Base-by-base conservation (phyloP, 192 early-diverging fungal genomes). In the Mortierella alpina region DNA sequence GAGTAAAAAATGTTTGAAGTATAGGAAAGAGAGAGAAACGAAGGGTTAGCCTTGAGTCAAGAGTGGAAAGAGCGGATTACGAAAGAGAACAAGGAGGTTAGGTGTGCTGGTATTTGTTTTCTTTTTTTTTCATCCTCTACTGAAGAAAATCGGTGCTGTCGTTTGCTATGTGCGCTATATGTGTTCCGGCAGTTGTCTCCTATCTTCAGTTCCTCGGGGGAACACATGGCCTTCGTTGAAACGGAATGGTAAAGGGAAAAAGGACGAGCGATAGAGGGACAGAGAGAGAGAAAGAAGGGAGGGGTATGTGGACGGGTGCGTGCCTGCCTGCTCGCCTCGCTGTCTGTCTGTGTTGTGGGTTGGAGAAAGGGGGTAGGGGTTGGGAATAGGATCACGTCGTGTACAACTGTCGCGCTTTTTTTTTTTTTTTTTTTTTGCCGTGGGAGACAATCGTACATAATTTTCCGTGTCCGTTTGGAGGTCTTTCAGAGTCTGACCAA, bases 111-210 rank as follows among this genome's bases (percentile, higher is more conserved):
- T 31, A 31, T 31, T 31, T 31, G 31, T 31, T 31, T 31, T 31
- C 31, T 31, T 31, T 31, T 31, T 31, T 31, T 31, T 31, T 31
- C 31, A 31, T 31, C 31, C 31, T 31, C 31, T 31, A 31, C 31
- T 31, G 31, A n/a, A n/a, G n/a, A 53, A 14, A 53, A 53, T 53
- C 52, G 52, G 31, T 31, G 31, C 31, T 31, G 31, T 31, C 31
- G 31, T 31, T 3, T 31, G 31, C 31, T 31, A 31, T 20, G 52
- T 53, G 15, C 40, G 58, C 39, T 40, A 18, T 14, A 67, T 56
- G 55, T 67, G 54, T 44, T 57, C n/a, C 45, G 66, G 44, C 66
- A 56, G 66, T 69, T 69, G 20, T 17, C 31, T 54, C 47, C 67
- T 69, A 45, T 50, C 56, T 39, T 59, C 46, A 59, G 50, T 46